Conservation (phyloP, 2,329 filamentous ascomycete genomes). For the Ophiostoma novo-ulmi region DNA sequence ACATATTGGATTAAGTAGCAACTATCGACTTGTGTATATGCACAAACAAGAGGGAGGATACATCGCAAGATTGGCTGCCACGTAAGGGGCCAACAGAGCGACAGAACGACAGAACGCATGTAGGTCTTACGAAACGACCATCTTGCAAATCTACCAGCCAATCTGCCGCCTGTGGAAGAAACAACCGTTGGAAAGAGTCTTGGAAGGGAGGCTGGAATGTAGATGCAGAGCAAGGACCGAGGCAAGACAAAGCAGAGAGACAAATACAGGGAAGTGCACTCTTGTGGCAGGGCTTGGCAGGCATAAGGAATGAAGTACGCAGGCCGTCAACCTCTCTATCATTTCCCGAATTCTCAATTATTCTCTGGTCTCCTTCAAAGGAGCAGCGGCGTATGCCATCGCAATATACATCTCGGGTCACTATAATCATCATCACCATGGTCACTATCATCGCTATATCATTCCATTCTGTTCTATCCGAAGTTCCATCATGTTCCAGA, state of each 20-base stretch:
- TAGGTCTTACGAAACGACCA: neutral
- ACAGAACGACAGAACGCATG: neutral
- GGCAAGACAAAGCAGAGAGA: neutral
- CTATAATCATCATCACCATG: neutral
- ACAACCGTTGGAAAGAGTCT: neutral
- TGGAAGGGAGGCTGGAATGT: neutral
- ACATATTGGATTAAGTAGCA: neutral
- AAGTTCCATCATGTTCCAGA: neutral
- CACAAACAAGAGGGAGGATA: neutral
- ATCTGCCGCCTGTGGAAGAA: neutral
- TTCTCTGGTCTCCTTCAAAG: neutral
- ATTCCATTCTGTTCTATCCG: neutral
- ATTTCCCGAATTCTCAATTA: neutral
- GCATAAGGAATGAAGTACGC: neutral
- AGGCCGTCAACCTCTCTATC: neutral
- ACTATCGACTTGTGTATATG: neutral
- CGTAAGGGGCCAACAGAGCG: slow-evolving; percentile 1
- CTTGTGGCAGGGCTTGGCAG: neutral
- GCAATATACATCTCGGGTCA: neutral
- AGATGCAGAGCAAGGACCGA: neutral
- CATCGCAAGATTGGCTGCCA: neutral
- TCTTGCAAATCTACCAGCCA: neutral
- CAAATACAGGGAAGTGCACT: neutral
- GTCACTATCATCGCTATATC: neutral
- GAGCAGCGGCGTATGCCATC: neutral